phyloP scores from a whole-genome alignment of 2,329 filamentous ascomycete genomes.

The Chaetothyriales sp. region DNA sequence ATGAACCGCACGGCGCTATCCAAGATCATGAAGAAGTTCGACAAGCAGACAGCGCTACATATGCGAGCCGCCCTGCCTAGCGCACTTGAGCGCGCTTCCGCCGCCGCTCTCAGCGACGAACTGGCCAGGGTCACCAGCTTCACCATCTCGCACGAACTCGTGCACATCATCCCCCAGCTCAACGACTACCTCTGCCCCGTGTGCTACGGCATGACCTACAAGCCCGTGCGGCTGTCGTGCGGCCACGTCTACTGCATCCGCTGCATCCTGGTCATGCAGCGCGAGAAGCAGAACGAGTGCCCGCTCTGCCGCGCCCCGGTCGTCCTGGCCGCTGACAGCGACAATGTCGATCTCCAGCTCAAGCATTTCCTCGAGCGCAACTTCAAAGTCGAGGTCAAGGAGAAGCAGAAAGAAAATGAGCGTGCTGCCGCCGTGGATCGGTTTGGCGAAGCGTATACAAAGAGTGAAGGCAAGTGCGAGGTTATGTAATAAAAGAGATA shows the following conservation, averaged over 20 bases:
- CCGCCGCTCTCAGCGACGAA: slow-evolving; percentile 42
- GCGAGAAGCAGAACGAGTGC: slow-evolving; percentile 52
- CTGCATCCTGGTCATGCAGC: slow-evolving; percentile 69
- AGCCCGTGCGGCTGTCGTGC: slow-evolving; percentile 64
- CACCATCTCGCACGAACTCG: slow-evolving; percentile 57
- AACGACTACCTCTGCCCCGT: slow-evolving; percentile 74
- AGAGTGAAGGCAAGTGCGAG: slow-evolving; percentile 25
- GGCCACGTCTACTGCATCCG: slow-evolving; percentile 70
- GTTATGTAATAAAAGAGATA: slow-evolving; percentile 15
- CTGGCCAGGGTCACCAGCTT: slow-evolving; percentile 65
- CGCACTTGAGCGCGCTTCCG: slow-evolving; percentile 8
- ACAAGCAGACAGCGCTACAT: slow-evolving; percentile 67
- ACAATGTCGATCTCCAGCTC: slow-evolving; percentile 56
- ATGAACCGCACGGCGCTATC: slow-evolving; percentile 63
- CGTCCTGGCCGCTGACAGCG: slow-evolving; percentile 56
- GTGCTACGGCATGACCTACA: slow-evolving; percentile 65
- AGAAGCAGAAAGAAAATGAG: slow-evolving; percentile 59
- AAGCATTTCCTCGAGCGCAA: slow-evolving; percentile 59
- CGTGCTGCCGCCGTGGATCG: slow-evolving; percentile 59
- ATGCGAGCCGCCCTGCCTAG: slow-evolving; percentile 36
- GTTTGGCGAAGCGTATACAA: slow-evolving; percentile 51
- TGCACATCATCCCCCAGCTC: slow-evolving; percentile 64
- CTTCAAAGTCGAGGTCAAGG: slow-evolving; percentile 57
- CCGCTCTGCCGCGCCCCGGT: slow-evolving; percentile 63
- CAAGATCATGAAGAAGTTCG: slow-evolving; percentile 86